A percentile compares a stretch with the other conserved stretches of the same genome.
Evolutionary conservation across 2,329 filamentous ascomycete species (phyloP).

Genomic region (Dactylonectria macrodidyma): DNA sequence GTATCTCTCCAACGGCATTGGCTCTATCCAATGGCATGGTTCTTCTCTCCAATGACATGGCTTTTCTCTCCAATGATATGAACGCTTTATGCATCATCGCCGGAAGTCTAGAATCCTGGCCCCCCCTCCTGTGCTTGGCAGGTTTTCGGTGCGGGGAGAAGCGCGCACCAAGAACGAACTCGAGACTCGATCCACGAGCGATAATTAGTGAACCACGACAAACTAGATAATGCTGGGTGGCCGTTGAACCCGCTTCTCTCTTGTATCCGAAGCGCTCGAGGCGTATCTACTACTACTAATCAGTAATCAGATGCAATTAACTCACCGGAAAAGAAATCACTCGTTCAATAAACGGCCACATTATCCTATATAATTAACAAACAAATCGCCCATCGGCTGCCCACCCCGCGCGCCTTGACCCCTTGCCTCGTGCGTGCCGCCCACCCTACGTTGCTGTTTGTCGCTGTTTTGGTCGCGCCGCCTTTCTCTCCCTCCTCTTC

Average conservation of each 20-base stretch:
- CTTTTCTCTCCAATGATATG: neutral
- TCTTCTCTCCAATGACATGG: no score
- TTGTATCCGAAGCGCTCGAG: neutral
- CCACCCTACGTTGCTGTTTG: neutral
- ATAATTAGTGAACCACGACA: constrained; percentile 7
- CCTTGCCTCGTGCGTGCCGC: neutral
- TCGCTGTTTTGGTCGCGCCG: neutral
- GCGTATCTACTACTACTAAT: neutral
- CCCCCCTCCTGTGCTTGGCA: neutral
- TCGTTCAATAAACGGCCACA: neutral
- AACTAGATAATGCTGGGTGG: neutral
- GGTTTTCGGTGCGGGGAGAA: constrained; percentile 21
- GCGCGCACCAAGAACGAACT: neutral
- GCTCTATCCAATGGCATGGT: neutral
- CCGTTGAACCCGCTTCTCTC: neutral
- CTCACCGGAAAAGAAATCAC: neutral
- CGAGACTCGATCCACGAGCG: constrained; percentile 5
- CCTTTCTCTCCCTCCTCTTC: neutral
- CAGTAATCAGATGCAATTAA: neutral
- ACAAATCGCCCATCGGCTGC: neutral
- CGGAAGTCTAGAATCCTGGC: constrained; percentile 5
- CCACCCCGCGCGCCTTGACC: constrained; percentile 3
- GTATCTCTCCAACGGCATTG: constrained; percentile 12
- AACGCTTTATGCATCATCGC: neutral
- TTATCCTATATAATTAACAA: neutral